A percentile compares a stretch with the other conserved stretches of the same genome.
These are phyloP conservation scores for Pythium sp. DNA, from an alignment of 352 stramenopile genomes.

Conservation along the genomic window DNA sequence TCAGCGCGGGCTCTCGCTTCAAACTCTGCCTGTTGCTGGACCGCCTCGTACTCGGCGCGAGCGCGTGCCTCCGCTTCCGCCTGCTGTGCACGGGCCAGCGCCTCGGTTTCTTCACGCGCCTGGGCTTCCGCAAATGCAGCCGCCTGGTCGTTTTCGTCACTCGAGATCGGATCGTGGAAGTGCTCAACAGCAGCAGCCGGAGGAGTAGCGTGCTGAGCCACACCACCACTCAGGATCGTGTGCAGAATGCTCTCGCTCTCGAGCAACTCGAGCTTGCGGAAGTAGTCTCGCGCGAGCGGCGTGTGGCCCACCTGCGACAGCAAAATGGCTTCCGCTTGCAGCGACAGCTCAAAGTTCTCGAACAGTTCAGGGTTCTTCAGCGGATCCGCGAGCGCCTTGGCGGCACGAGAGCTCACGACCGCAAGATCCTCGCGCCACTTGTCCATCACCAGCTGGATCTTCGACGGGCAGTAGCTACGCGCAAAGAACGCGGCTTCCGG, in stretches of 20 bases:
- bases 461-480: slow-evolving; percentile 96
- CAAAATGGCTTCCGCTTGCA: slow-evolving; percentile 95
- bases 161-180: slow-evolving; percentile 6
- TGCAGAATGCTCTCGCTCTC: slow-evolving; percentile 62
- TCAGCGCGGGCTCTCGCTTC: slow-evolving; percentile 17
- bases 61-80: slow-evolving; percentile 12
- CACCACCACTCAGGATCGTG: slow-evolving; percentile 31
- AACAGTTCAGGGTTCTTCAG: slow-evolving; percentile 93
- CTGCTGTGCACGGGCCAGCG: not conserved
- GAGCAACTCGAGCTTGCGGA: slow-evolving; percentile 57
- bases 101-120: not conserved
- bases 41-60: slow-evolving; percentile 15
- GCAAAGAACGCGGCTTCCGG: slow-evolving; percentile 99
- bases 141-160: not conserved
- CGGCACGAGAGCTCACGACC: slow-evolving; percentile 84
- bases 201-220: not conserved
- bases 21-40: slow-evolving; percentile 18
- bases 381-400: slow-evolving; percentile 94
- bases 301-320: slow-evolving; percentile 18
- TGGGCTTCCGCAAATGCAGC: not conserved
- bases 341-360: slow-evolving; percentile 92
- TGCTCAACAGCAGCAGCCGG: slow-evolving; percentile 1
- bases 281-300: slow-evolving; percentile 47
- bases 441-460: slow-evolving; percentile 93
- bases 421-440: slow-evolving; percentile 95